phyloP scores from a whole-genome alignment of 2,329 filamentous ascomycete species.

The Penicillium expansum region DNA sequence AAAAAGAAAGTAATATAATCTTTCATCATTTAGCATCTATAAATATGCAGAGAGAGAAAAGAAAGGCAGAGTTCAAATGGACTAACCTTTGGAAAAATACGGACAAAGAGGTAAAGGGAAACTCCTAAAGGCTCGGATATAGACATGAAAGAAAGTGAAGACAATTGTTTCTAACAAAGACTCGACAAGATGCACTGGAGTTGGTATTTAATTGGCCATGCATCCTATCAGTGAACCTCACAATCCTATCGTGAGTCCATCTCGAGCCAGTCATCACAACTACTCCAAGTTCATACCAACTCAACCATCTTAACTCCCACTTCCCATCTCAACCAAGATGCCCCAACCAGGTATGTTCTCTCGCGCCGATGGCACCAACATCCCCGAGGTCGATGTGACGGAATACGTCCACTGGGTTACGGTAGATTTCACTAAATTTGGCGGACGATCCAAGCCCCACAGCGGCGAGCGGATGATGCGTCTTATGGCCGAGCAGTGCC shows the following conservation, averaged over 20 bases:
- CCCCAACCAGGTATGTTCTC: neutral
- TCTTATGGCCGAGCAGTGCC: conserved; percentile 3
- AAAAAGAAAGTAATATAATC: neutral
- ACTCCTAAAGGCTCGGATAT: neutral
- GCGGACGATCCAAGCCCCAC: neutral
- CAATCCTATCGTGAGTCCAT: neutral
- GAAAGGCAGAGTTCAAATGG: neutral
- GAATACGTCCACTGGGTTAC: neutral
- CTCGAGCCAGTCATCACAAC: neutral
- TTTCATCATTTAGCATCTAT: neutral
- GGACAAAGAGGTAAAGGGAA: neutral
- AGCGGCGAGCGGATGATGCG: neutral
- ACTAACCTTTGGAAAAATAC: neutral
- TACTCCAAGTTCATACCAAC: neutral
- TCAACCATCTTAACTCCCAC: neutral
- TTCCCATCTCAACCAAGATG: neutral
- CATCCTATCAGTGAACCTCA: neutral
- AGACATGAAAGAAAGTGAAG: neutral
- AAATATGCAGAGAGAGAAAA: neutral
- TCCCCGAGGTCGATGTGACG: neutral
- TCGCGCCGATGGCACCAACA: neutral
- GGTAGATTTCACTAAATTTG: neutral
- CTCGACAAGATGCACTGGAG: neutral
- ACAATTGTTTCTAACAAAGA: neutral
- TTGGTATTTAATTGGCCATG: neutral